A percentile compares a stretch with the other conserved stretches of the same genome.
Conservation (phyloP, 1,284 basidiomycete species). For the Naganishia cerealis region DNA sequence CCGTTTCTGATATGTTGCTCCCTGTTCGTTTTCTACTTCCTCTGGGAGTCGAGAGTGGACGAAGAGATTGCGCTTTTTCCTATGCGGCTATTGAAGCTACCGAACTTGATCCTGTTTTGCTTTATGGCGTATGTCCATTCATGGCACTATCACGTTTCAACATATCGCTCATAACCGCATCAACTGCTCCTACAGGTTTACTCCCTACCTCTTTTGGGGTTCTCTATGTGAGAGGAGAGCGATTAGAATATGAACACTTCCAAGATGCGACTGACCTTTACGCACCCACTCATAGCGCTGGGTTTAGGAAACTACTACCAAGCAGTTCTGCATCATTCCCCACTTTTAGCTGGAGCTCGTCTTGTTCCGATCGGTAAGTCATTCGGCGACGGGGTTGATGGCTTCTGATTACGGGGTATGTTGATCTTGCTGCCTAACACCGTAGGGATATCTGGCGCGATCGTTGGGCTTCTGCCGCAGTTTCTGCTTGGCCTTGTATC, state of each 20-base stretch:
- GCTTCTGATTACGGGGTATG: background rate
- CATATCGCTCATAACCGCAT: background rate
- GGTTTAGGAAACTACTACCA: conserved; percentile 10
- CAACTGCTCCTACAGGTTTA: background rate
- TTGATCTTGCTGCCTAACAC: background rate
- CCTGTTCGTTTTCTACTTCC: background rate
- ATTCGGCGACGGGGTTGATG: background rate
- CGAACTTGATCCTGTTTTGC: conserved; percentile 7
- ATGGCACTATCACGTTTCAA: background rate
- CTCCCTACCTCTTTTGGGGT: background rate
- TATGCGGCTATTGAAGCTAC: conserved; percentile 8
- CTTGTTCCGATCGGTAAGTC: background rate
- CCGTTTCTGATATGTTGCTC: conserved; percentile 6
- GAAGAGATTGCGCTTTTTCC: conserved; percentile 5
- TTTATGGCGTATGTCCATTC: conserved; percentile 12
- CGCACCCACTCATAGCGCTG: background rate
- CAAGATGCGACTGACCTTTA: background rate
- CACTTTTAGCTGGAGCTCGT: conserved; percentile 9
- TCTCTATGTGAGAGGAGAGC: background rate
- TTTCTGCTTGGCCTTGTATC: conserved; percentile 1
- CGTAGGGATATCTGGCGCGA: conserved; percentile 5
- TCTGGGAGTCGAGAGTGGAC: conserved; percentile 12
- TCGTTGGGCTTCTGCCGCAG: background rate
- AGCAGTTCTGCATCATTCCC: conserved; percentile 6
- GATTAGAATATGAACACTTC: background rate